Evolutionary conservation across 495 filamentous ascomycete species (phyloP), one percentile per base, ranked within the genome.

Genomic region (Podospora appendiculata): DNA sequence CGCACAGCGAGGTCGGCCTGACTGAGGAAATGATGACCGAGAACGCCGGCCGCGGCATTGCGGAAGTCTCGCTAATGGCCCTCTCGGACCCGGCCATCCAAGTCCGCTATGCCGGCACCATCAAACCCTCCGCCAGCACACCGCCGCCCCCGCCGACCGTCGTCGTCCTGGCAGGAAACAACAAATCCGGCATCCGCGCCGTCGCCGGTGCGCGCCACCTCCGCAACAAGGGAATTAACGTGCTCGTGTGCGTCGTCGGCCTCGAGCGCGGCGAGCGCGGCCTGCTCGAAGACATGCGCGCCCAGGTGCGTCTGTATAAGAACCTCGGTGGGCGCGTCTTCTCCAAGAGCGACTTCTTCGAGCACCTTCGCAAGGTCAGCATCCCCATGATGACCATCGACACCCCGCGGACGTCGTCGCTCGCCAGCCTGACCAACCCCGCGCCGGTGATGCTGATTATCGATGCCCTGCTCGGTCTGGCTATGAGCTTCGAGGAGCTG

Each of bases 11-110:
- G 54, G 81, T 93, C 54, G 89, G 89, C 5, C 72, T 98, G 41
- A 86, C 86, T 0, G 88, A 92, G 61, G 88, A 93, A 47, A 84
- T 96, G 61, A 86, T 96, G 67, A 84, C 89, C 0, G 93, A 96
- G 62, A 95, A 92, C 63, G 87, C 90, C 0, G 91, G 87, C 9
- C 81, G 91, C 16, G 85, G 89, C 42, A 89, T 98, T 58, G 89
- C 89, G 1, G 85, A 94, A 61, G 85, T 89, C 32, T 85, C 86
- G 4, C 78, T 95, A 53, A 74, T 69, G 10, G 78, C 79, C 8
- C 70, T 87, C 14, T 70, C 72, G 1, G 78, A 82, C 52, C 78
- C 79, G 9, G 76, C 78, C 1, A 75, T 74, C 66, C 78, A 62
- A 50, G 69, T 77, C 14, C 71, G 74, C 39, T 67, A 75, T 13